Percentiles rank a stretch among this genome's conserved stretches.
These are phyloP conservation scores for Fraxinus angustifolia DNA, from an alignment of 305 asterid species.

Conservation along the genomic window DNA sequence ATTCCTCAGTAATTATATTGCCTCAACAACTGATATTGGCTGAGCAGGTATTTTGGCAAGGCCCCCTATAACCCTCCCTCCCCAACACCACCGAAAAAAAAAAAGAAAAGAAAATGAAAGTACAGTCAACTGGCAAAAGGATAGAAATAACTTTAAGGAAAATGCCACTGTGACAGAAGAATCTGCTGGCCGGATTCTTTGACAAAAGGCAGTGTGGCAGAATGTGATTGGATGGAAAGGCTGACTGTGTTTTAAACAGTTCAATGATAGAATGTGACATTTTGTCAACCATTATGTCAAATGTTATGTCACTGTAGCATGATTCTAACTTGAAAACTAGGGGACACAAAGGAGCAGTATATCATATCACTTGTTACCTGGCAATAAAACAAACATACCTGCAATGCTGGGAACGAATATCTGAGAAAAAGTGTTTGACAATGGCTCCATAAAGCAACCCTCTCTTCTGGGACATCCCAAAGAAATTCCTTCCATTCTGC, in stretches of 20 bases:
- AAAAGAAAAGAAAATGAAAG: conserved; percentile 8
- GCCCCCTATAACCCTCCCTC: background rate
- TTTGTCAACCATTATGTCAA: background rate
- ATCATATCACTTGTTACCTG: conserved; percentile 17
- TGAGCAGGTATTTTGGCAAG: conserved; percentile 5
- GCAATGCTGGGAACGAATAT: conserved; percentile 82
- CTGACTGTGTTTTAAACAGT: too few relatives aligned
- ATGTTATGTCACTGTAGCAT: background rate
- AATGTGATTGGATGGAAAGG: too few relatives aligned
- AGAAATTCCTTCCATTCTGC: conserved; percentile 98
- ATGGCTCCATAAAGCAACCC: conserved; percentile 94
- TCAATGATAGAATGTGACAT: background rate
- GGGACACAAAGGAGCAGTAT: background rate
- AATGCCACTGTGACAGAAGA: too few relatives aligned
- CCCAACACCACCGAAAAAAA: conserved; percentile 10
- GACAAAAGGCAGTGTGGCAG: too few relatives aligned
- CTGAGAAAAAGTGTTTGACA: conserved; percentile 91
- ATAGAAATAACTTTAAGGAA: background rate
- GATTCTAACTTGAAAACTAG: background rate
- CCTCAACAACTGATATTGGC: conserved; percentile 17
- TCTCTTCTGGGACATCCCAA: conserved; percentile 98
- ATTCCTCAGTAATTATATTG: background rate
- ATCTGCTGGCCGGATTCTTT: too few relatives aligned
- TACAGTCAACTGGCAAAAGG: conserved; percentile 13
- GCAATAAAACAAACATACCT: conserved; percentile 45